These are phyloP conservation scores for Actinomucor elegans DNA, from an alignment of 371 early-diverging fungal genomes.

Conservation along the genomic window DNA sequence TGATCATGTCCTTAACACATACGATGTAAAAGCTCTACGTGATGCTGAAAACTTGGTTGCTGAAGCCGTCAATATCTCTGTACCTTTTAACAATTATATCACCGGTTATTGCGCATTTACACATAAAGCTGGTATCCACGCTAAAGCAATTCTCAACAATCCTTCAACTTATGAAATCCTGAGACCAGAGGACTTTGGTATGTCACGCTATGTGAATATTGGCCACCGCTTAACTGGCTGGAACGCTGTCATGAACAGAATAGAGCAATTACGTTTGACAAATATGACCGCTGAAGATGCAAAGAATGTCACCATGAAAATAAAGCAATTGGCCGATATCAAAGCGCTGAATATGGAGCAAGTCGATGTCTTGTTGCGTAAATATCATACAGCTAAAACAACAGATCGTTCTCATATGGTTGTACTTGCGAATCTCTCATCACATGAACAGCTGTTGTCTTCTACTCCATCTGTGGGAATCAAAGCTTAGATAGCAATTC, in stretches of 20 bases:
- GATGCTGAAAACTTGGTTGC: conserved; percentile 96
- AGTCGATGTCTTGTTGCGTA: conserved; percentile 37
- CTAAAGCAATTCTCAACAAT: conserved; percentile 97
- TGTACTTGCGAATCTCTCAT: neutral
- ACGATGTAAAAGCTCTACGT: conserved; percentile 84
- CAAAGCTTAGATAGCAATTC: neutral
- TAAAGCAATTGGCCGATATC: conserved; percentile 93
- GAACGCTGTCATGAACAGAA: conserved; percentile 97
- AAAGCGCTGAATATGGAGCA: conserved; percentile 40
- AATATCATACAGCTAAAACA: conserved; percentile 35
- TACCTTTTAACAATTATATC: conserved; percentile 98
- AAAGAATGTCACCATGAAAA: conserved; percentile 89
- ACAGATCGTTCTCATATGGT: conserved; percentile 16
- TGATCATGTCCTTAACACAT: conserved; percentile 87
- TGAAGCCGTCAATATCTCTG: conserved; percentile 89
- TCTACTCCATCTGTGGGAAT: neutral
- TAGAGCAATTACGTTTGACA: conserved; percentile 80
- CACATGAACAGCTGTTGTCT: neutral
- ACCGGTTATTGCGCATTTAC: conserved; percentile 98
- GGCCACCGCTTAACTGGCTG: conserved; percentile 97
- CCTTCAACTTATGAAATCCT: conserved; percentile 96
- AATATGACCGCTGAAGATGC: conserved; percentile 84
- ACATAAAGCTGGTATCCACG: conserved; percentile 98
- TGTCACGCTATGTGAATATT: conserved; percentile 93
- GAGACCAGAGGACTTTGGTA: conserved; percentile 95